These are phyloP conservation scores for Podaxis sp. DNA, from an alignment of 768 basidiomycete genomes.

Conservation along the genomic window DNA sequence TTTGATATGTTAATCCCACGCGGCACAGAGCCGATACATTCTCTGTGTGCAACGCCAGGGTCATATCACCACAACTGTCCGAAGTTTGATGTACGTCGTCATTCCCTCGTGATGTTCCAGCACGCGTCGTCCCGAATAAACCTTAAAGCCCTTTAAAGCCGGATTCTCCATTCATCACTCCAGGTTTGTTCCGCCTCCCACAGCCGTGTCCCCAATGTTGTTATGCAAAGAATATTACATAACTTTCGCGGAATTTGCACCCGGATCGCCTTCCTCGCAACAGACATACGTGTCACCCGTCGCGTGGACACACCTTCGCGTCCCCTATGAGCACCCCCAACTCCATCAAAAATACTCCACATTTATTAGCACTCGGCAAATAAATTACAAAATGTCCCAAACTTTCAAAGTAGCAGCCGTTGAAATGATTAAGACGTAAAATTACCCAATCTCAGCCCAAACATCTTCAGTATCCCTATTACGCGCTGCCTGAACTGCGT, in stretches of 20 bases:
- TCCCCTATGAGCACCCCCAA: not conserved
- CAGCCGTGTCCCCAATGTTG: too few relatives aligned
- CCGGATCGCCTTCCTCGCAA: not conserved
- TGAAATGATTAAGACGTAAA: not conserved
- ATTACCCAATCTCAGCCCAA: constrained; percentile 62
- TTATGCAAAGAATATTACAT: not conserved
- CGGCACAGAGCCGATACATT: not conserved
- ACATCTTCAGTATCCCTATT: constrained; percentile 67
- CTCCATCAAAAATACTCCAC: not conserved
- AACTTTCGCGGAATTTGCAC: not conserved
- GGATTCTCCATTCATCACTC: not conserved
- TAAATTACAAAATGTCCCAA: constrained; percentile 12
- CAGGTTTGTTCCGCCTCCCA: constrained; percentile 6
- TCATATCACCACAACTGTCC: constrained; percentile 9
- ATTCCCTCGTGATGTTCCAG: not conserved
- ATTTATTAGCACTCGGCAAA: not conserved
- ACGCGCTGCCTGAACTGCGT: constrained; percentile 49
- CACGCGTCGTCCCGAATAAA: not conserved
- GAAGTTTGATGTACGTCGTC: constrained; percentile 12
- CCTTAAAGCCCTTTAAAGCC: not conserved
- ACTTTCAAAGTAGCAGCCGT: not conserved
- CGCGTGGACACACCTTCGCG: not conserved
- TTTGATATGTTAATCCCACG: constrained; percentile 8
- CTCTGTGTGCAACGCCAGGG: not conserved
- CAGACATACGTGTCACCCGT: not conserved